Evolutionary conservation across 2,329 filamentous ascomycete genomes (phyloP), one percentile per base, ranked within the genome.

Genomic region (Nothopassalora personata): DNA sequence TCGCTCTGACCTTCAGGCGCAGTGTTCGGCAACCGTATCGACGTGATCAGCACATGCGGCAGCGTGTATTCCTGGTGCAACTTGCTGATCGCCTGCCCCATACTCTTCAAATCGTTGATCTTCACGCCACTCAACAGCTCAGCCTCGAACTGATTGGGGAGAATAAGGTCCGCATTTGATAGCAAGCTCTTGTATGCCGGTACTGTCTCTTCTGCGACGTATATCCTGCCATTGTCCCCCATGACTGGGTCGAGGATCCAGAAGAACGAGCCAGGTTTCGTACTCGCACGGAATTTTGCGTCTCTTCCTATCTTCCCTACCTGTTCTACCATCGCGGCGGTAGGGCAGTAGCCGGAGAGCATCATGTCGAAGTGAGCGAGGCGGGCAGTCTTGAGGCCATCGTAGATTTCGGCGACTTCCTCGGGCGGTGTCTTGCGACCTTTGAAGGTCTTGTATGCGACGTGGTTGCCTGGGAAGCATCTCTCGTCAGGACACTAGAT

Each of bases 221-320:
- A 99, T 11, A 99, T 80, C 66, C 83, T 85, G 53, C 91, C 94
- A 69, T 97, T 91, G 72, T 99, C 94, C 31, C 94, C 94, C 94
- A 99, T 99, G 51, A 99, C 94, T 0, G 95, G 94, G 73, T 99
- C 94, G 28, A 99, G 82, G 2, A 96, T 90, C 93, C 93, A 97
- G 76, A 97, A 97, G 78, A 97, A 96, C 49, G 82, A 85, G 0
- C 91, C 89, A 0, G 89, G 86, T 33, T 80, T 81, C 13, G 77
- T 78, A 36, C 77, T 78, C 1, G 84, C 81, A 67, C 86, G 87
- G 55, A 82, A 78, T 72, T 88, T 89, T 61, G 97, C 81, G 67
- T 96, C 91, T 64, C 86, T 81, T 11, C 85, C 94, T 65, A 99
- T 96, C 57, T 81, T 80, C 8, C 93, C 94, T 1, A 97, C 89